phyloP scores from a whole-genome alignment of 495 filamentous ascomycete species.

The Articulospora tetracladia region DNA sequence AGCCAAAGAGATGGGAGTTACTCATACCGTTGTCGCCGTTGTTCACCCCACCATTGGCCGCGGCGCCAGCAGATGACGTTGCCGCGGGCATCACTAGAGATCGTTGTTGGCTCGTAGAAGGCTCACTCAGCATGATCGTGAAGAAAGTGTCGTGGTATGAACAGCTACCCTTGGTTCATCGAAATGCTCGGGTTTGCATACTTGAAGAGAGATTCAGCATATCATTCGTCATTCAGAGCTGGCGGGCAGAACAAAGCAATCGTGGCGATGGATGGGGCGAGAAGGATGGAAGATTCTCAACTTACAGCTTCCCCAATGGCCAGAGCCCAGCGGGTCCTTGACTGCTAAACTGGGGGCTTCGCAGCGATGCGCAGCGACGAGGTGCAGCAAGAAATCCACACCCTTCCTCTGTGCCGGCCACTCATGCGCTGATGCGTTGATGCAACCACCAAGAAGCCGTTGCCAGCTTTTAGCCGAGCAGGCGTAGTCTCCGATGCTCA shows the following conservation, averaged over 20 bases:
- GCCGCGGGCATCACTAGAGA: constrained; percentile 20
- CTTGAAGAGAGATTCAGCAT: constrained; percentile 13
- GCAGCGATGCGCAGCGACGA: constrained; percentile 12
- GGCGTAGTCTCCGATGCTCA: constrained; percentile 1
- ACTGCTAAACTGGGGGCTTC: constrained; percentile 11
- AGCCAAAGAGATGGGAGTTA: background rate
- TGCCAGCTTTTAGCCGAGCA: constrained; percentile 19
- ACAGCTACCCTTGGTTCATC: background rate
- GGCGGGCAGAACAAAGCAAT: constrained; percentile 2
- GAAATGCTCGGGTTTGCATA: constrained; percentile 15
- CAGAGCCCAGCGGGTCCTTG: constrained; percentile 10
- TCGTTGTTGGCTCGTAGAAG: constrained; percentile 1
- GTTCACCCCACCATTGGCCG: constrained; percentile 16
- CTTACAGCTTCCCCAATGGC: constrained; percentile 22
- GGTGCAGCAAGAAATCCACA: constrained; percentile 17
- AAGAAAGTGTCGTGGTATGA: background rate
- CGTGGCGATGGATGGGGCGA: constrained; percentile 13
- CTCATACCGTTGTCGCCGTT: constrained; percentile 24
- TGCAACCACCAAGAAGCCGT: constrained; percentile 18
- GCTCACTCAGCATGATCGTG: constrained; percentile 22
- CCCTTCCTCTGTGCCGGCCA: constrained; percentile 4
- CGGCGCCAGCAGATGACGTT: constrained; percentile 20
- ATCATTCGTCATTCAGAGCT: constrained; percentile 12
- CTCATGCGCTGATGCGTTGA: constrained; percentile 15
- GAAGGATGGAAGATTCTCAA: constrained; percentile 12